Conservation (phyloP, 306 rosid species). For the Prinsepia uniflora region DNA sequence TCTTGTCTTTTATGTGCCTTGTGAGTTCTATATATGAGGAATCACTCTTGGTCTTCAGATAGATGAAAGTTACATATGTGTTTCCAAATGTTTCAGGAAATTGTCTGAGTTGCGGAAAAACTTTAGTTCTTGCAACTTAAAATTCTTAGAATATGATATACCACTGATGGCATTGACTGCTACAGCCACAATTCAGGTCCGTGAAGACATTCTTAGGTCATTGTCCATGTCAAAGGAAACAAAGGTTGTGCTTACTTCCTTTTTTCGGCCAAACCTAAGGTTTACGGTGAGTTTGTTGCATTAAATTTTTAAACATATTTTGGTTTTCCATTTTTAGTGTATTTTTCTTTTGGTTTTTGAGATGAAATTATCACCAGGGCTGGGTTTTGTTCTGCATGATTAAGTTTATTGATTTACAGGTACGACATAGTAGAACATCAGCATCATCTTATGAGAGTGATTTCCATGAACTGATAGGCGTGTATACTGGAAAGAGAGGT, state of each 20-base stretch:
- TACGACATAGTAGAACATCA: slow-evolving; percentile 71
- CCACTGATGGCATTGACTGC: slow-evolving; percentile 98
- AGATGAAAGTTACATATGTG: neutral
- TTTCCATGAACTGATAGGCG: slow-evolving; percentile 54
- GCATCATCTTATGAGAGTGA: slow-evolving; percentile 61
- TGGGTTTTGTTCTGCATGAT: neutral
- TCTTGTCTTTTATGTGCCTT: slow-evolving; percentile 3
- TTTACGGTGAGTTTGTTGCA: slow-evolving; percentile 56
- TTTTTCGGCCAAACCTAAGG: slow-evolving; percentile 72
- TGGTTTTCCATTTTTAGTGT: neutral
- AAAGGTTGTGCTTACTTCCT: slow-evolving; percentile 70
- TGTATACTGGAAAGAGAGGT: slow-evolving; percentile 44
- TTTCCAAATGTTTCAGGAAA: slow-evolving; percentile 52
- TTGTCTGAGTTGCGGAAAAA: slow-evolving; percentile 70
- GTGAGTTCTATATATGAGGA: neutral
- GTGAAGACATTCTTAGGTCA: slow-evolving; percentile 75
- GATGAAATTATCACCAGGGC: neutral
- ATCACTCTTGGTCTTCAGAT: neutral
- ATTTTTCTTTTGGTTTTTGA: neutral
- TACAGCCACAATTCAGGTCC: slow-evolving; percentile 74
- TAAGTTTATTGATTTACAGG: slow-evolving; percentile 37
- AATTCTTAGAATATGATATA: slow-evolving; percentile 58
- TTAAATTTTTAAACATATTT: neutral
- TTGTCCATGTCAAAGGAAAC: slow-evolving; percentile 66
- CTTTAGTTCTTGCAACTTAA: slow-evolving; percentile 55